phyloP scores from a whole-genome alignment of 768 basidiomycete species.

The Porphyrellus cyaneotinctus region DNA sequence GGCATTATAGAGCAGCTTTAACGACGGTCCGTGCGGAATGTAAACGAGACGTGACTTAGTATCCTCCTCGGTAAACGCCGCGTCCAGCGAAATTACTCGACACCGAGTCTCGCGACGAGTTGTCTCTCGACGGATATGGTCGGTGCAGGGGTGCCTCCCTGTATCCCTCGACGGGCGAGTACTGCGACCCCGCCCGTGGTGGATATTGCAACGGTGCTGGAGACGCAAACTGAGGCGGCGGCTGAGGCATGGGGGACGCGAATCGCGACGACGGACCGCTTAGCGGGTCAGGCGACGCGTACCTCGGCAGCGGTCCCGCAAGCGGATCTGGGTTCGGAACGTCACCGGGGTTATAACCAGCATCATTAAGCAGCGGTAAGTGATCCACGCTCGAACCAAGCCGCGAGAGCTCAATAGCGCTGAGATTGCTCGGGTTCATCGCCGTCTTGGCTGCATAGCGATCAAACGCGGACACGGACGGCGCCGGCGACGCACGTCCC shows the following conservation, averaged over 20 bases:
- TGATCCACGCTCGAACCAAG: conserved; percentile 50
- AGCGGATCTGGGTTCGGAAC: conserved; percentile 5
- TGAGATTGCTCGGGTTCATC: conserved; percentile 24
- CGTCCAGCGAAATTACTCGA: conserved; percentile 29
- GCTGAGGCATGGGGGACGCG: conserved; percentile 31
- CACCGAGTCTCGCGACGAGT: conserved; percentile 17
- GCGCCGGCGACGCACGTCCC: conserved; percentile 38
- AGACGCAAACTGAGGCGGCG: conserved; percentile 27
- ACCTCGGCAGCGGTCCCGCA: conserved; percentile 28
- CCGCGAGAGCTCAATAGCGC: conserved; percentile 52
- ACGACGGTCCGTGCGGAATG: neutral
- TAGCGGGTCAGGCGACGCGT: conserved; percentile 20
- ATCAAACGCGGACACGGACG: conserved; percentile 53
- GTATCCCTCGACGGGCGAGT: conserved; percentile 34
- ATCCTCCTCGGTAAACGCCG: conserved; percentile 25
- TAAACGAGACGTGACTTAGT: neutral
- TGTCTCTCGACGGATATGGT: conserved; percentile 35
- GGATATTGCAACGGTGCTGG: conserved; percentile 42
- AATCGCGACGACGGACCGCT: conserved; percentile 25
- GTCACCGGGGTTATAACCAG: conserved; percentile 16
- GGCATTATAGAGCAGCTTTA: conserved; percentile 9
- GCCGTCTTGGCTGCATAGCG: conserved; percentile 54
- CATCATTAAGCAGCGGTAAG: conserved; percentile 52
- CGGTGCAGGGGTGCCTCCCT: conserved; percentile 65
- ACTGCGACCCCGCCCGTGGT: conserved; percentile 25